Evolutionary conservation across 306 rosid species (phyloP).

Genomic region (Hippophae tibetana): DNA sequence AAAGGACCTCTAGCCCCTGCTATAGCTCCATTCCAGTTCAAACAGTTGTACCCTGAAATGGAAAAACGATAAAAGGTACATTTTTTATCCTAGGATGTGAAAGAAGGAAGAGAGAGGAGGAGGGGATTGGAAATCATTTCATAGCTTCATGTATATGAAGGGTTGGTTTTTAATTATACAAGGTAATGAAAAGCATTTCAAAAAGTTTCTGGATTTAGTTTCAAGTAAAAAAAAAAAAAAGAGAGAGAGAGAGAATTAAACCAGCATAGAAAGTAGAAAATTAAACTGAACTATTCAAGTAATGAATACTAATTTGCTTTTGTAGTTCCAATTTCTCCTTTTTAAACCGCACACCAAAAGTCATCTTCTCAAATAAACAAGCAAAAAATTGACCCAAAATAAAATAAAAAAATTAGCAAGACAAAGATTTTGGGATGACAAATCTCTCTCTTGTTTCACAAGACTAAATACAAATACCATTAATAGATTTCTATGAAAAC

Average conservation of each 20-base stretch:
- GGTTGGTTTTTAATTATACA: constrained; percentile 3
- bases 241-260: neutral
- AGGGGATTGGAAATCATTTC: neutral
- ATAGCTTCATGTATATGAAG: neutral
- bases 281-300: constrained; percentile 22
- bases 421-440: constrained; percentile 9
- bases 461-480: constrained; percentile 40
- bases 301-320: constrained; percentile 25
- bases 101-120: no score
- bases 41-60: constrained; percentile 37
- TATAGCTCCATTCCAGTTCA: constrained; percentile 41
- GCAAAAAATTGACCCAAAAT: neutral
- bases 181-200: neutral
- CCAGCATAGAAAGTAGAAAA: constrained; percentile 14
- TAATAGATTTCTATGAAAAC: constrained; percentile 43
- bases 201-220: constrained; percentile 12
- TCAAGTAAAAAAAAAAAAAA: constrained; percentile 1
- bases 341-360: constrained; percentile 24
- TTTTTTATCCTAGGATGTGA: neutral
- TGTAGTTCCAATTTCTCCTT: constrained; percentile 13
- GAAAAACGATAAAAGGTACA: constrained; percentile 11
- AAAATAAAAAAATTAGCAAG: no score
- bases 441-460: constrained; percentile 27
- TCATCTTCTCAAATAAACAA: constrained; percentile 26
- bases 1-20: constrained; percentile 52